A percentile compares a stretch with the other conserved stretches of the same genome.
Evolutionary conservation across 2,329 filamentous ascomycete species (phyloP).

Genomic region (Chrysosporium keratinophilum): DNA sequence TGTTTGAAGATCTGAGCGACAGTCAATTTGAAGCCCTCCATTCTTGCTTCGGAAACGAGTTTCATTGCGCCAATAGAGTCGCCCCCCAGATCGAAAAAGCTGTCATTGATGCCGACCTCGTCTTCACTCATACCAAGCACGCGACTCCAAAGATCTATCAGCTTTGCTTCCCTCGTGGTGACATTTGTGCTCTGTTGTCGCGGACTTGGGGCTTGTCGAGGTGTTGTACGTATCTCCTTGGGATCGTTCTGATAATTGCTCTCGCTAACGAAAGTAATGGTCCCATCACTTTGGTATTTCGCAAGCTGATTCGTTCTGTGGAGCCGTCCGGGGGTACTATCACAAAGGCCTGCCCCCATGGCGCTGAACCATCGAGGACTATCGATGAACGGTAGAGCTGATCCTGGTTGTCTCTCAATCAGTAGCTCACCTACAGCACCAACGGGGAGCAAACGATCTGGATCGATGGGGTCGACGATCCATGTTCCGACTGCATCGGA

Average conservation of each 20-base stretch:
- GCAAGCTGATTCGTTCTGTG: slow-evolving; percentile 31
- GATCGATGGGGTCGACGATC: slow-evolving; percentile 22
- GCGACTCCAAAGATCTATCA: slow-evolving; percentile 38
- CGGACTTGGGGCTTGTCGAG: too few species aligned
- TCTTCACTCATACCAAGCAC: slow-evolving; percentile 38
- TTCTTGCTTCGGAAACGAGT: slow-evolving; percentile 46
- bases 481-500: slow-evolving; percentile 18
- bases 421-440: slow-evolving; percentile 51
- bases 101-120: slow-evolving; percentile 41
- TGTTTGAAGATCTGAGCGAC: slow-evolving; percentile 46
- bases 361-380: slow-evolving; percentile 27
- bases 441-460: slow-evolving; percentile 39
- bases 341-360: neutral
- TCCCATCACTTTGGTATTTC: slow-evolving; percentile 23
- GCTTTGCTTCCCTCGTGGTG: neutral
- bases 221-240: neutral
- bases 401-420: slow-evolving; percentile 48
- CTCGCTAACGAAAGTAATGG: slow-evolving; percentile 23
- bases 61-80: slow-evolving; percentile 52
- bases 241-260: slow-evolving; percentile 2
- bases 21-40: slow-evolving; percentile 40
- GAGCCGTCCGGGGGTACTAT: slow-evolving; percentile 13
- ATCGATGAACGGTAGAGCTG: slow-evolving; percentile 43
- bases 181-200: neutral
- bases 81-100: slow-evolving; percentile 48